Evolutionary conservation across 805 yeast genomes (phyloP).

Genomic region (Candida taoyuanica): DNA sequence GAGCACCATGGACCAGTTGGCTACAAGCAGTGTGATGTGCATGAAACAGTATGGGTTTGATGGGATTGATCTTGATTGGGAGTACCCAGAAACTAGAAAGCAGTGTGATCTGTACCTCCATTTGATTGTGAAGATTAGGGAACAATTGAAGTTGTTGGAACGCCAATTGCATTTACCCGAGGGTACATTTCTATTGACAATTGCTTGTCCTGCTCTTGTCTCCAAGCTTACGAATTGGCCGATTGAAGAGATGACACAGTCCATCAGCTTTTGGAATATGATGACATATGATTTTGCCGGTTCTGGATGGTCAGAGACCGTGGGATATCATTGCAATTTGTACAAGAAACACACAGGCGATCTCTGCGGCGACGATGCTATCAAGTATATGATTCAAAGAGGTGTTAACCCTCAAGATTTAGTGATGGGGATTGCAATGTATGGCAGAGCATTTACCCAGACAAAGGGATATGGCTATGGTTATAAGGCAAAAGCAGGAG

Average conservation of each 20-base stretch:
- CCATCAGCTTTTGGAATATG: constrained; percentile 69
- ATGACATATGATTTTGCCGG: constrained; percentile 93
- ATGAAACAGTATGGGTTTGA: constrained; percentile 64
- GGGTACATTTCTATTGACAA: constrained; percentile 45
- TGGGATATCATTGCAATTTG: constrained; percentile 71
- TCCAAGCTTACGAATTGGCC: constrained; percentile 41
- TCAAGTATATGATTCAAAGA: constrained; percentile 36
- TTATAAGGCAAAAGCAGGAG: constrained; percentile 44
- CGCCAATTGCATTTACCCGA: constrained; percentile 16
- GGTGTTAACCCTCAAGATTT: constrained; percentile 41
- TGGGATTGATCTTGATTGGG: constrained; percentile 96
- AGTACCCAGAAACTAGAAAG: constrained; percentile 53
- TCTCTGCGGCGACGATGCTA: constrained; percentile 45
- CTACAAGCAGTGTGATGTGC: constrained; percentile 41
- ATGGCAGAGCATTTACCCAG: constrained; percentile 57
- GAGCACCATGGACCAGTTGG: constrained; percentile 41
- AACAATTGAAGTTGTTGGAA: constrained; percentile 38
- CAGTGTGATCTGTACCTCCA: constrained; percentile 44
- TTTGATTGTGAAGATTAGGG: constrained; percentile 39
- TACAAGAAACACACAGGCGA: constrained; percentile 32
- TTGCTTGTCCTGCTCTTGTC: constrained; percentile 72
- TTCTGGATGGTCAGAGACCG: constrained; percentile 55
- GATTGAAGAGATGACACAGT: constrained; percentile 50
- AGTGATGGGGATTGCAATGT: constrained; percentile 81
- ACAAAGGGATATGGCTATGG: constrained; percentile 38